Percentiles rank a stretch among this genome's conserved stretches.
phyloP scores from a whole-genome alignment of 1,284 basidiomycete species.

The Microstroma glucosiphilum region DNA sequence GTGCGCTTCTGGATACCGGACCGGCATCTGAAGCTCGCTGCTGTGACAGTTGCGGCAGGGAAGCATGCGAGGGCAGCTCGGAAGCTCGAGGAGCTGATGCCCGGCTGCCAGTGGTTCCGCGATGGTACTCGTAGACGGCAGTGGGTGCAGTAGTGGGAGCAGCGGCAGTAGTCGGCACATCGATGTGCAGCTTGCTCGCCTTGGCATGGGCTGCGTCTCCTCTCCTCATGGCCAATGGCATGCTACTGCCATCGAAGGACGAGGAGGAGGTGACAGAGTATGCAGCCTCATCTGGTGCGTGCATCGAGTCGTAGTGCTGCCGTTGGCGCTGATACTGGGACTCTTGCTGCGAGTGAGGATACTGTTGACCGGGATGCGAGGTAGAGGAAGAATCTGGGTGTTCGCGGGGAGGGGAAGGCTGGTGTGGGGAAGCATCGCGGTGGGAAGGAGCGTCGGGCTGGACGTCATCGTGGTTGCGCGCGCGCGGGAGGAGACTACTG shows the following conservation, averaged over 20 bases:
- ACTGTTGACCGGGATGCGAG: not conserved
- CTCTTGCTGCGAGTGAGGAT: slow-evolving; percentile 3
- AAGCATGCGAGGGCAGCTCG: too few species aligned
- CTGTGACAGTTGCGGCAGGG: too few species aligned
- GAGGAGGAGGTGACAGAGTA: not conserved
- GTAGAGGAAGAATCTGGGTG: not conserved
- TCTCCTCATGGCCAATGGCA: slow-evolving; percentile 35
- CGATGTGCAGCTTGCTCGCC: slow-evolving; percentile 39
- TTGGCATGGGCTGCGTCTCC: slow-evolving; percentile 43
- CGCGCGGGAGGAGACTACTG: too few species aligned
- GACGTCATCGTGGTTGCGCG: too few species aligned
- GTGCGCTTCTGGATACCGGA: slow-evolving; percentile 34
- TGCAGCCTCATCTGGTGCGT: slow-evolving; percentile 4
- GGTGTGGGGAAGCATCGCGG: too few species aligned
- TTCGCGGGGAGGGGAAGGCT: too few species aligned
- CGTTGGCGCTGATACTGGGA: slow-evolving; percentile 6
- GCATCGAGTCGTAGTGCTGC: not conserved
- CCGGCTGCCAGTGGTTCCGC: slow-evolving; percentile 10
- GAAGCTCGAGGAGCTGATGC: slow-evolving; percentile 1
- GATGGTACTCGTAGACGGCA: slow-evolving; percentile 7
- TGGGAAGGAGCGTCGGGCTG: too few species aligned
- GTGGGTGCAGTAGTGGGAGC: slow-evolving; percentile 9
- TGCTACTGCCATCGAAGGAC: slow-evolving; percentile 5
- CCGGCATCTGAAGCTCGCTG: not conserved
- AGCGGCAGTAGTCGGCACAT: slow-evolving; percentile 18